A percentile compares a stretch with the other conserved stretches of the same genome.
Conservation (phyloP, 768 basidiomycete species). For the Lentinula detonsa region DNA sequence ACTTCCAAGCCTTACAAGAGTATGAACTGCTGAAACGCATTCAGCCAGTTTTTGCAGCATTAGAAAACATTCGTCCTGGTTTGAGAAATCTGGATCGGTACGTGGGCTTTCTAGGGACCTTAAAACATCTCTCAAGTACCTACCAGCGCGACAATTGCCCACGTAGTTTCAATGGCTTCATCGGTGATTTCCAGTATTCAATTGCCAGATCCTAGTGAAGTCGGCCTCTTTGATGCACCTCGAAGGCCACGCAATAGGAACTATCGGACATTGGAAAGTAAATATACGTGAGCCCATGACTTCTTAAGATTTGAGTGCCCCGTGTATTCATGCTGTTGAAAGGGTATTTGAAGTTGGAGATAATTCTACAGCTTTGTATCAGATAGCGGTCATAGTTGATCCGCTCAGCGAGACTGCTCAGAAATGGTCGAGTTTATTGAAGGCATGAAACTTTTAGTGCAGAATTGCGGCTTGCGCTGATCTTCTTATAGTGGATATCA, state of each 20-base stretch:
- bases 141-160: conserved; percentile 47
- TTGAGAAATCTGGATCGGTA: conserved; percentile 35
- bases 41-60: conserved; percentile 59
- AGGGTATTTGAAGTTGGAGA: conserved; percentile 73
- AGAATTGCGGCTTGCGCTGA: neutral
- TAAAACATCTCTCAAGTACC: neutral
- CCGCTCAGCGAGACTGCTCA: conserved; percentile 83
- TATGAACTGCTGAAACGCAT: conserved; percentile 75
- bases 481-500: conserved; percentile 47
- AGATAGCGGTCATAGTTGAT: conserved; percentile 71
- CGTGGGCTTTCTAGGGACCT: conserved; percentile 11
- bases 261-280: conserved; percentile 54
- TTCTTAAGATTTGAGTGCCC: neutral
- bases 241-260: conserved; percentile 50
- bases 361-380: conserved; percentile 57
- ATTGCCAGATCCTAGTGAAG: conserved; percentile 66
- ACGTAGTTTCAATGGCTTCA: conserved; percentile 58
- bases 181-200: conserved; percentile 71
- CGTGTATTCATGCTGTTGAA: conserved; percentile 6
- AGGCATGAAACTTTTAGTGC: conserved; percentile 33
- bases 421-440: conserved; percentile 75
- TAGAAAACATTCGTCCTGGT: conserved; percentile 46
- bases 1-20: conserved; percentile 62
- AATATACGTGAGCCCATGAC: conserved; percentile 52
- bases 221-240: conserved; percentile 64